Conservation (phyloP, 306 rosid species). For the Abrus precatorius region DNA sequence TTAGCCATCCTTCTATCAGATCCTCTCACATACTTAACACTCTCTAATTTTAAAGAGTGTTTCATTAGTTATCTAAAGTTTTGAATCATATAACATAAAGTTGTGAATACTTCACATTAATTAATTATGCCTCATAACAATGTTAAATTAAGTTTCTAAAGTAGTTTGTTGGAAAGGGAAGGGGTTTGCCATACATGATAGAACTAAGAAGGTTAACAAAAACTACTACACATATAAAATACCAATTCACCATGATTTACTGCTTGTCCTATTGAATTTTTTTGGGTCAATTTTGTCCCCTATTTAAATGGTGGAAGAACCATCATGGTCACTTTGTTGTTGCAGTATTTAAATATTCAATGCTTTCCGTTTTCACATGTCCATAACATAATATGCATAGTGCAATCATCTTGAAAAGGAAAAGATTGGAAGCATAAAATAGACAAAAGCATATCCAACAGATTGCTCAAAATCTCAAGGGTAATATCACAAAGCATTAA, state of each 20-base stretch:
- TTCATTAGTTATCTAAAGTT: too few relatives aligned
- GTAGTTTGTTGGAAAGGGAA: constrained; percentile 19
- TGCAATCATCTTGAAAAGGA: constrained; percentile 31
- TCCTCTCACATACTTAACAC: too few relatives aligned
- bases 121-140: neutral
- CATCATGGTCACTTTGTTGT: constrained; percentile 43
- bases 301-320: constrained; percentile 43
- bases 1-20: too few relatives aligned
- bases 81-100: neutral
- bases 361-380: constrained; percentile 40
- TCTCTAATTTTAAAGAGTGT: too few relatives aligned
- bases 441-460: constrained; percentile 41
- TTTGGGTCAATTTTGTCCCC: constrained; percentile 21
- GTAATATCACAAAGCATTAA: constrained; percentile 40
- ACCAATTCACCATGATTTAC: constrained; percentile 31
- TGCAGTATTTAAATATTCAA: constrained; percentile 44
- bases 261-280: constrained; percentile 26
- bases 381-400: constrained; percentile 28
- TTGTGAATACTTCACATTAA: neutral
- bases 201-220: constrained; percentile 12
- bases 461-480: constrained; percentile 46
- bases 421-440: constrained; percentile 40
- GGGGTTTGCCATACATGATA: neutral
- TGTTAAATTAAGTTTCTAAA: neutral
- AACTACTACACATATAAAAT: constrained; percentile 7